Evolutionary conservation across 2,329 filamentous ascomycete species (phyloP).

Genomic region (Exophiala dermatitidis): DNA sequence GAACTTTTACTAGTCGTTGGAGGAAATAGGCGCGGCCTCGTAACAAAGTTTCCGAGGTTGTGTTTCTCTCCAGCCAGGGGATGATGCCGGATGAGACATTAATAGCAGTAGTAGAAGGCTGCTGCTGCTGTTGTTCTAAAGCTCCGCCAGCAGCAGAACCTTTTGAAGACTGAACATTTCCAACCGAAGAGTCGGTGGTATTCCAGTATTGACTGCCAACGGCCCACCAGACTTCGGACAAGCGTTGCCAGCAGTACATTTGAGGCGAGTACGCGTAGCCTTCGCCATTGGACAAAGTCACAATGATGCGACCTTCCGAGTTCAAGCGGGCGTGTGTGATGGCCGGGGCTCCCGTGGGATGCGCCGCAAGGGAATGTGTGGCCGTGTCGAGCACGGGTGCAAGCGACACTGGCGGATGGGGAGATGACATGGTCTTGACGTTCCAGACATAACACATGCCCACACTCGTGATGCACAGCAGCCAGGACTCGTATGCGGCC

Average conservation of each 20-base stretch:
- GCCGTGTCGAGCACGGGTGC: conserved; percentile 85
- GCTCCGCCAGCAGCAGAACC: conserved; percentile 31
- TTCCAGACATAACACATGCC: conserved; percentile 95
- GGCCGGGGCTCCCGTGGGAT: conserved; percentile 71
- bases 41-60: conserved; percentile 83
- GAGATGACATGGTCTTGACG: conserved; percentile 69
- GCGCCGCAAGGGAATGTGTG: conserved; percentile 66
- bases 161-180: conserved; percentile 59
- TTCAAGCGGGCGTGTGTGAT: conserved; percentile 90
- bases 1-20: conserved; percentile 80
- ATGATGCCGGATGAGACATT: conserved; percentile 85
- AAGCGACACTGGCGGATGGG: conserved; percentile 83
- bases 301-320: conserved; percentile 72
- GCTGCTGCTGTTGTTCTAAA: conserved; percentile 38
- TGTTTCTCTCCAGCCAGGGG: conserved; percentile 86
- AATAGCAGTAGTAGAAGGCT: conserved; percentile 44
- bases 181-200: conserved; percentile 82
- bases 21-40: conserved; percentile 88
- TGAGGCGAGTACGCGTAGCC: conserved; percentile 80
- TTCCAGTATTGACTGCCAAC: conserved; percentile 99
- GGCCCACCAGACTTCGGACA: conserved; percentile 98
- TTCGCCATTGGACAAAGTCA: conserved; percentile 91
- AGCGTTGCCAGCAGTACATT: conserved; percentile 86
- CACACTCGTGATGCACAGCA: conserved; percentile 80
- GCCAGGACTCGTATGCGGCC: conserved; percentile 80